Evolutionary conservation across 257 asterid genomes (phyloP), one percentile per base, ranked within the genome.

Genomic region (Solanum ossicruentum): DNA sequence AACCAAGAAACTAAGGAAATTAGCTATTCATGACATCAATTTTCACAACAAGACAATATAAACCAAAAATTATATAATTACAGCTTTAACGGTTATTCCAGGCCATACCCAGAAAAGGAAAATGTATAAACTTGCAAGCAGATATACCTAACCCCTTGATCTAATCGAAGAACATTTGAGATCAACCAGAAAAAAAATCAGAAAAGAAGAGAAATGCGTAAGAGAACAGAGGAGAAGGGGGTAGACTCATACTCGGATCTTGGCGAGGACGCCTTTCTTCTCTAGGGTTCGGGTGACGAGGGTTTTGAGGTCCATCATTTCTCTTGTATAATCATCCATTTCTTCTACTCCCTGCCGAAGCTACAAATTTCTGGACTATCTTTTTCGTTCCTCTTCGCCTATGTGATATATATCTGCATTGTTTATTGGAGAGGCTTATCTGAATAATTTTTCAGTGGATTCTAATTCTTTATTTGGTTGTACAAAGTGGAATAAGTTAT

Each of bases 231-330:
- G 60, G 41, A 23, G 18, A 63, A 63, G 39, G 18, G 70, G 39
- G 8, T 12, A 23, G 36, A 41, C 17, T 23, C 60, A 45, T 93
- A 97, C 99, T 51, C 98, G 97, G 98, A 97, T 97, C 99, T 95
- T 97, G 85, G 99, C 99, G 36, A 97, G 99, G 17, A 97, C 99
- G 87, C 99, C 99, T 82, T 97, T 97, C 92, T 97, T 97, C 92
- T 97, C 99, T 72, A 97, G 95, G 78, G 98, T 97, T 61, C 98
- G 98, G 23, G 99, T 94, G 84, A 97, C 98, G 16, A 97, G 94
- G 92, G 98, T 97, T 86, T 97, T 97, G 85, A 97, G 96, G 93
- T 97, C 99, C 99, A 97, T 97, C 98, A 97, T 97, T 87, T 97
- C 98, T 89, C 99, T 84, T n/a, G 98, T 93, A 80, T 97, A 95